phyloP scores from a whole-genome alignment of 257 asterid genomes.

The Solanum verrucosum region DNA sequence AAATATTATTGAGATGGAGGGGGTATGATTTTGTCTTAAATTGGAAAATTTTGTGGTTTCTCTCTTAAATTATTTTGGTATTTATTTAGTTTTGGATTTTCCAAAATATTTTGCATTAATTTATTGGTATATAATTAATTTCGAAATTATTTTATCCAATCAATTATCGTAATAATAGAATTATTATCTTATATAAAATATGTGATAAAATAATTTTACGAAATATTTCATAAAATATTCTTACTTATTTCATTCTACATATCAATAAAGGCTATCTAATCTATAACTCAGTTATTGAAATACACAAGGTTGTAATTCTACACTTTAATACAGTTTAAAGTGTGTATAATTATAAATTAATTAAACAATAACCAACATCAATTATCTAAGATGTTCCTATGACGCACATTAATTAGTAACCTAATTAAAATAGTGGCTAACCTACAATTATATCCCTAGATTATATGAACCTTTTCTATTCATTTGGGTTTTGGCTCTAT shows the following conservation, averaged over 20 bases:
- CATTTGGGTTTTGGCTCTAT: background rate
- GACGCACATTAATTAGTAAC: background rate
- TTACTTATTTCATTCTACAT: too few relatives aligned
- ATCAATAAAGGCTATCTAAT: too few relatives aligned
- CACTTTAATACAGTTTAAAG: background rate
- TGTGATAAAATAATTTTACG: background rate
- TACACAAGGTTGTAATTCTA: background rate
- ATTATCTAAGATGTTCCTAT: background rate
- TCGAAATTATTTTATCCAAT: background rate
- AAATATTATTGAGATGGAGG: background rate
- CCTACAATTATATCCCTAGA: background rate
- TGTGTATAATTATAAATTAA: too few relatives aligned
- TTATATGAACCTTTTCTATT: background rate
- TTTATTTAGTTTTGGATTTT: background rate
- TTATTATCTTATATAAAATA: too few relatives aligned
- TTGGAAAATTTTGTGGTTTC: background rate
- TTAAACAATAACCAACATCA: background rate
- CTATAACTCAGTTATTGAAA: background rate
- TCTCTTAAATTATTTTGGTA: background rate
- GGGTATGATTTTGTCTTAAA: background rate
- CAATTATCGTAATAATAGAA: background rate
- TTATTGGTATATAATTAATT: too few relatives aligned
- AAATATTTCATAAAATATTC: too few relatives aligned
- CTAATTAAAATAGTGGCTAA: background rate
- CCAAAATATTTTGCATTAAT: background rate